Percentiles rank a stretch among this genome's conserved stretches.
phyloP scores from a whole-genome alignment of 371 early-diverging fungal genomes.

The Saksenaea vasiformis region DNA sequence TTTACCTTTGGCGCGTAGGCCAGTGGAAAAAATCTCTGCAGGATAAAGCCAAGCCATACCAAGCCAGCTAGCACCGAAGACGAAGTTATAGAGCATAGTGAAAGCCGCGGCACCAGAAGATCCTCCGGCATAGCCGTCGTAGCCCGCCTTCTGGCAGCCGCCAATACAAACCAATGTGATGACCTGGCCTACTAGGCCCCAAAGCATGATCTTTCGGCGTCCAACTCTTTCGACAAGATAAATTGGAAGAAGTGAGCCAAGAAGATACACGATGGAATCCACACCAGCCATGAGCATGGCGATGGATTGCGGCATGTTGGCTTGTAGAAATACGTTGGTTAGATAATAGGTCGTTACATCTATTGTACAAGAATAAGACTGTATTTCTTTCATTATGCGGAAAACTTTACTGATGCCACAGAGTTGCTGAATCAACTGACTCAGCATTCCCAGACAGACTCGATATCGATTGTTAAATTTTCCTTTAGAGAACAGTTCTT shows the following conservation, averaged over 20 bases:
- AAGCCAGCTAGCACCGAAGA: constrained; percentile 58
- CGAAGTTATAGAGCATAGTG: constrained; percentile 38
- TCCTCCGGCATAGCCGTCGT: constrained; percentile 15
- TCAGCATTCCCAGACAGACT: constrained; percentile 41
- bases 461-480: constrained; percentile 45
- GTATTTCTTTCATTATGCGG: background rate
- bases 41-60: constrained; percentile 56
- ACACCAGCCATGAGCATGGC: constrained; percentile 42
- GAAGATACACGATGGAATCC: constrained; percentile 37
- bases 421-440: constrained; percentile 49
- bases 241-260: constrained; percentile 39
- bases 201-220: constrained; percentile 25
- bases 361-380: constrained; percentile 32
- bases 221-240: constrained; percentile 26
- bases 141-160: constrained; percentile 26
- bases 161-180: constrained; percentile 19
- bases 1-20: constrained; percentile 31
- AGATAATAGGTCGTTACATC: constrained; percentile 42
- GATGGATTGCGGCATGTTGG: constrained; percentile 26
- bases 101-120: constrained; percentile 25
- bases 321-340: constrained; percentile 36
- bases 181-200: constrained; percentile 27
- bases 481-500: constrained; percentile 41
- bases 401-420: constrained; percentile 39
- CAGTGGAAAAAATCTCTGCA: constrained; percentile 57